Conservation (phyloP, 2,329 filamentous ascomycete genomes). For the Ascomycota sp. region DNA sequence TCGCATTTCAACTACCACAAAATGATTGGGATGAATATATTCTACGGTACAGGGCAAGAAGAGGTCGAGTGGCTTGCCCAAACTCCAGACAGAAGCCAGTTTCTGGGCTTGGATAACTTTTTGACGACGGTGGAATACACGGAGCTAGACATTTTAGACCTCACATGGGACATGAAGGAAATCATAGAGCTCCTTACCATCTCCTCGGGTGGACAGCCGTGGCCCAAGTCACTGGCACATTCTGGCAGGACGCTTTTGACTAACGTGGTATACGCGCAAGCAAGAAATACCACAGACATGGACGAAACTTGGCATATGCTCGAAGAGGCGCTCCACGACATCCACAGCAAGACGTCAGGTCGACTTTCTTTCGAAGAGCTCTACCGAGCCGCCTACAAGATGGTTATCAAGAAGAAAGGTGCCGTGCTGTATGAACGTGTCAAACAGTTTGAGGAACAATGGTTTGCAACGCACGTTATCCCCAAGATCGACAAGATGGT, state of each 20-base stretch:
- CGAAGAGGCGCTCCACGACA: conserved; percentile 58
- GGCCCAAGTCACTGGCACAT: neutral
- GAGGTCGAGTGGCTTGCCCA: too few species aligned
- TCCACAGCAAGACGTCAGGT: conserved; percentile 82
- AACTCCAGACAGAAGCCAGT: too few species aligned
- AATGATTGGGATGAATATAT: too few species aligned
- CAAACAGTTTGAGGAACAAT: conserved; percentile 59
- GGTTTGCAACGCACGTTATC: conserved; percentile 59
- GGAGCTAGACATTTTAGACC: too few species aligned
- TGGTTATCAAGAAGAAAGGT: conserved; percentile 76
- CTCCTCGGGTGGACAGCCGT: too few species aligned
- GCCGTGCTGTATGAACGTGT: conserved; percentile 64
- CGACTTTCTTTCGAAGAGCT: conserved; percentile 84
- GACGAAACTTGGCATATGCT: conserved; percentile 70
- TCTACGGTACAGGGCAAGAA: too few species aligned
- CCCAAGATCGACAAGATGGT: conserved; percentile 51
- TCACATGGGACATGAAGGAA: too few species aligned
- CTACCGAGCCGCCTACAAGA: conserved; percentile 84
- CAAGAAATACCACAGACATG: conserved; percentile 49
- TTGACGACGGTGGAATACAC: too few species aligned
- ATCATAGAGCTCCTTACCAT: too few species aligned
- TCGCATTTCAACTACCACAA: too few species aligned
- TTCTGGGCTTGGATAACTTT: too few species aligned
- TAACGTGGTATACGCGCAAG: conserved; percentile 9
- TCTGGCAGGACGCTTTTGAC: neutral